These are phyloP conservation scores for Xylaria nigripes DNA, from an alignment of 495 filamentous ascomycete genomes.

Conservation along the genomic window DNA sequence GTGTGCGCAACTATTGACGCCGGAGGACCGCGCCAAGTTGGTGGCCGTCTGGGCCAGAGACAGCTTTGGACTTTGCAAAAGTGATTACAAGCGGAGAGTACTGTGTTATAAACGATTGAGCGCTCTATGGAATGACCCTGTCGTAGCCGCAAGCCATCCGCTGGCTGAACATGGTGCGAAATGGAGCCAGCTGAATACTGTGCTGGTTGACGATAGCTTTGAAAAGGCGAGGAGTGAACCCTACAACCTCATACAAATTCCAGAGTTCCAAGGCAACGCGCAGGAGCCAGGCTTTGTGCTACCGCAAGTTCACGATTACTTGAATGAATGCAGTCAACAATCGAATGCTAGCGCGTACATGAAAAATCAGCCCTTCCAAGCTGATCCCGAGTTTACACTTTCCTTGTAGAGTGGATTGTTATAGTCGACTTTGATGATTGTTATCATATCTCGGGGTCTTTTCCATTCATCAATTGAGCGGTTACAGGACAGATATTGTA, in stretches of 20 bases:
- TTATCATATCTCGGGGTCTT: too few species aligned
- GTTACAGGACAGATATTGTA: too few species aligned
- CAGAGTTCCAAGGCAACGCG: slow-evolving; percentile 56
- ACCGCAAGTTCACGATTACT: slow-evolving; percentile 41
- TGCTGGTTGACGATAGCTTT: slow-evolving; percentile 77
- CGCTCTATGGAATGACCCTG: slow-evolving; percentile 56
- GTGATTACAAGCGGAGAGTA: slow-evolving; percentile 60
- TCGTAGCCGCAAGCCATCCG: slow-evolving; percentile 47
- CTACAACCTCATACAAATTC: slow-evolving; percentile 69
- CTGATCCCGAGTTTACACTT: slow-evolving; percentile 1
- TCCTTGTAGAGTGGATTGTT: neutral
- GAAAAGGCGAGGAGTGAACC: slow-evolving; percentile 78
- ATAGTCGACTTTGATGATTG: too few species aligned
- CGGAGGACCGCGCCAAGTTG: slow-evolving; percentile 35
- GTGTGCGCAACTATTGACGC: slow-evolving; percentile 44
- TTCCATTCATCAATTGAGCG: too few species aligned
- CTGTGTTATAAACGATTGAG: slow-evolving; percentile 83
- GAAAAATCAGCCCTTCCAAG: slow-evolving; percentile 24
- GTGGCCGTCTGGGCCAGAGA: slow-evolving; percentile 76
- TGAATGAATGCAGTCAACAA: slow-evolving; percentile 36
- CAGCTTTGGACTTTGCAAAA: slow-evolving; percentile 53
- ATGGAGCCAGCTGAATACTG: slow-evolving; percentile 81
- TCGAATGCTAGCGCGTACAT: slow-evolving; percentile 43
- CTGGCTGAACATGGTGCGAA: slow-evolving; percentile 17
- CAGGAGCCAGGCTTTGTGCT: slow-evolving; percentile 32